Percentiles rank a stretch among this genome's conserved stretches.
Evolutionary conservation across 129 eudicot species (phyloP).

Genomic region (Flaveria robusta): DNA sequence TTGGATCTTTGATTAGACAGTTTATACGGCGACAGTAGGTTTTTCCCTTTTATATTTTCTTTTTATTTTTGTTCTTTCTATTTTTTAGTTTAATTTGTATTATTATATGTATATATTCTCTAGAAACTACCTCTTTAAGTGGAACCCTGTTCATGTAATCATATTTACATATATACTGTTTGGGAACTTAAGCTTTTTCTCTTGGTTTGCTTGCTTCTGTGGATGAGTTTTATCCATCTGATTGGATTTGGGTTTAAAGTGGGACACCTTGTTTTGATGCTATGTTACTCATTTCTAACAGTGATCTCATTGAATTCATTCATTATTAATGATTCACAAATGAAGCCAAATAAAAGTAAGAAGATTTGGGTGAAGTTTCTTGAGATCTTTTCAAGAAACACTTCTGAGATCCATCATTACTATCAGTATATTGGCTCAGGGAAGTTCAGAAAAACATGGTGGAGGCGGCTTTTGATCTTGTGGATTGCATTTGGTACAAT

Average conservation of each 20-base stretch:
- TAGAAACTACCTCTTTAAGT: slow-evolving; percentile 21
- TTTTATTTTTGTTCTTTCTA: background rate
- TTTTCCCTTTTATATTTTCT: background rate
- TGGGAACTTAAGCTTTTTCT: slow-evolving; percentile 24
- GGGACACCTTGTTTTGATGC: slow-evolving; percentile 69
- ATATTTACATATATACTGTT: slow-evolving; percentile 28
- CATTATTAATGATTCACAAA: slow-evolving; percentile 52
- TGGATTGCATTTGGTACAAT: slow-evolving; percentile 65
- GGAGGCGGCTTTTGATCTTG: slow-evolving; percentile 61
- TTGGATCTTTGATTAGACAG: slow-evolving; percentile 39
- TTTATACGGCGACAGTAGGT: slow-evolving; percentile 39
- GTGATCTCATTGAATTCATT: slow-evolving; percentile 71
- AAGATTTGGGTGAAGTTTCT: slow-evolving; percentile 48
- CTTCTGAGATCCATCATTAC: slow-evolving; percentile 50
- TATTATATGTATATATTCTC: slow-evolving; percentile 12
- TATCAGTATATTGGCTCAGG: slow-evolving; percentile 52
- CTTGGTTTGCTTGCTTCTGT: slow-evolving; percentile 38
- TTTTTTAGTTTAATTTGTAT: background rate
- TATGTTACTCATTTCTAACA: slow-evolving; percentile 74
- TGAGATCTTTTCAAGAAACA: slow-evolving; percentile 52
- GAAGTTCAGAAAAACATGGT: slow-evolving; percentile 59
- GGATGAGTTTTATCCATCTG: slow-evolving; percentile 84
- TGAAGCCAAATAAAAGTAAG: slow-evolving; percentile 48
- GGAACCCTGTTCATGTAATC: slow-evolving; percentile 33
- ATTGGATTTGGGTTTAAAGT: slow-evolving; percentile 85